Conservation (phyloP, 1,139 yeast genomes). For the Saccharomyces hybrid region DNA sequence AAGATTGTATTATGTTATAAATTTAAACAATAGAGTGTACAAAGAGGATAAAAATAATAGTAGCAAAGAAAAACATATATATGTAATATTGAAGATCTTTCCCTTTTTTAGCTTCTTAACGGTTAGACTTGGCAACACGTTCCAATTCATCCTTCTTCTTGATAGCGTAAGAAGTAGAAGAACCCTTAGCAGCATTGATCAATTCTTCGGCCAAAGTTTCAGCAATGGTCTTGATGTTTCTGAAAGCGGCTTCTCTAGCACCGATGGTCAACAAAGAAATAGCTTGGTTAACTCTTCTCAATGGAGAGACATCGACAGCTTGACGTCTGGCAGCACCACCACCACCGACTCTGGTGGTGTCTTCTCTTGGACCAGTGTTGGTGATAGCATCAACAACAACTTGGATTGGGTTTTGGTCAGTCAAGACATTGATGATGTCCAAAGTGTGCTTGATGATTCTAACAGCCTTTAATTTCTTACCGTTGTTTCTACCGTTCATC, state of each 20-base stretch:
- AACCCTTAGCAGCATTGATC: slow-evolving; percentile 99
- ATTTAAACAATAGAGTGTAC: slow-evolving; percentile 1
- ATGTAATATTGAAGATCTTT: background rate
- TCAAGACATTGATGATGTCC: slow-evolving; percentile 94
- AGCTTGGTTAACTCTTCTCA: slow-evolving; percentile 99
- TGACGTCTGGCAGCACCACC: slow-evolving; percentile 99
- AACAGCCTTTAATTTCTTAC: slow-evolving; percentile 99
- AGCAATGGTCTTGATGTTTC: slow-evolving; percentile 99
- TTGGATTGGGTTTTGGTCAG: slow-evolving; percentile 99
- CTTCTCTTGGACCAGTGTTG: slow-evolving; percentile 99
- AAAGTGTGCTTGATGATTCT: slow-evolving; percentile 99
- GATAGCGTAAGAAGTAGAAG: slow-evolving; percentile 99
- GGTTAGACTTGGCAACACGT: slow-evolving; percentile 99
- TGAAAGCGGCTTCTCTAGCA: slow-evolving; percentile 99
- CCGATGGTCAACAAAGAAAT: slow-evolving; percentile 96
- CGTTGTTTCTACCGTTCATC: slow-evolving; percentile 99
- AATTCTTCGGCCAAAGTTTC: slow-evolving; percentile 99
- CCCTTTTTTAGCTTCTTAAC: slow-evolving; percentile 47
- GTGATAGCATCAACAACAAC: slow-evolving; percentile 98
- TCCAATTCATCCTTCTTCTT: slow-evolving; percentile 99
- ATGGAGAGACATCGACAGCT: slow-evolving; percentile 99
- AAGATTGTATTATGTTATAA: slow-evolving; percentile 2
- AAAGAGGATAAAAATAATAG: background rate
- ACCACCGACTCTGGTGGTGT: slow-evolving; percentile 99
- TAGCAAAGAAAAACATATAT: background rate